phyloP scores from a whole-genome alignment of 1,284 basidiomycete genomes.

The Ustilago lituana region DNA sequence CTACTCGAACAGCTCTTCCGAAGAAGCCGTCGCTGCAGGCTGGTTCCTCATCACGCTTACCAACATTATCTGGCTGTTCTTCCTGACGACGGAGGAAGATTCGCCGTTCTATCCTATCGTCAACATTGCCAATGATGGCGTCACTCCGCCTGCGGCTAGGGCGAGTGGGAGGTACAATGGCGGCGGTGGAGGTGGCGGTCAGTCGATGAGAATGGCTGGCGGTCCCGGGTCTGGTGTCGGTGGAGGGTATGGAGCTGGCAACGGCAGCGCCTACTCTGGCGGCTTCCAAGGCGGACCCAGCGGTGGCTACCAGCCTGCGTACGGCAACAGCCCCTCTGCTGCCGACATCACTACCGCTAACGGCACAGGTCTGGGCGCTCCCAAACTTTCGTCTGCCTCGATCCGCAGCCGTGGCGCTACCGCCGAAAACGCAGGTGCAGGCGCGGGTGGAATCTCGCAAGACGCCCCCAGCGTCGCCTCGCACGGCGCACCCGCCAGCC shows the following conservation, averaged over 20 bases:
- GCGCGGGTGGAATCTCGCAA: conserved; percentile 17
- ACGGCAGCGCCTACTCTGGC: conserved; percentile 40
- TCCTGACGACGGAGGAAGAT: conserved; percentile 95
- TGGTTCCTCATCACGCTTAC: conserved; percentile 92
- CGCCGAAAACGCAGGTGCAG: conserved; percentile 13
- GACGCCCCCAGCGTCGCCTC: conserved; percentile 36
- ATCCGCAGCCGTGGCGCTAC: conserved; percentile 34
- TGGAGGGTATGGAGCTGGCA: conserved; percentile 40
- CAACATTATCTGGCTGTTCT: conserved; percentile 88
- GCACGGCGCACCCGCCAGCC: conserved; percentile 24
- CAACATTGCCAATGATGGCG: conserved; percentile 86
- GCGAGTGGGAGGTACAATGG: conserved; percentile 19
- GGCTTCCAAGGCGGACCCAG: conserved; percentile 26
- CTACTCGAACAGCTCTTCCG: conserved; percentile 36
- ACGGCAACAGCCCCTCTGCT: conserved; percentile 58
- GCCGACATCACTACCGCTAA: conserved; percentile 56
- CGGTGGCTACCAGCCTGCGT: conserved; percentile 57
- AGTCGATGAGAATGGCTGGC: conserved; percentile 38
- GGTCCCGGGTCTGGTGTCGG: conserved; percentile 23
- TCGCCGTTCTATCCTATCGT: conserved; percentile 83
- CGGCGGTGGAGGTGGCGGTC: conserved; percentile 9
- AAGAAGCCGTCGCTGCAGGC: conserved; percentile 82
- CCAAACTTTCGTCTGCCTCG: conserved; percentile 33
- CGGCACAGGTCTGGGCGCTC: conserved; percentile 37
- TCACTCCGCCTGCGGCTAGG: conserved; percentile 79